These are phyloP conservation scores for Auricularia heimuer DNA, from an alignment of 768 basidiomycete genomes.

Conservation along the genomic window DNA sequence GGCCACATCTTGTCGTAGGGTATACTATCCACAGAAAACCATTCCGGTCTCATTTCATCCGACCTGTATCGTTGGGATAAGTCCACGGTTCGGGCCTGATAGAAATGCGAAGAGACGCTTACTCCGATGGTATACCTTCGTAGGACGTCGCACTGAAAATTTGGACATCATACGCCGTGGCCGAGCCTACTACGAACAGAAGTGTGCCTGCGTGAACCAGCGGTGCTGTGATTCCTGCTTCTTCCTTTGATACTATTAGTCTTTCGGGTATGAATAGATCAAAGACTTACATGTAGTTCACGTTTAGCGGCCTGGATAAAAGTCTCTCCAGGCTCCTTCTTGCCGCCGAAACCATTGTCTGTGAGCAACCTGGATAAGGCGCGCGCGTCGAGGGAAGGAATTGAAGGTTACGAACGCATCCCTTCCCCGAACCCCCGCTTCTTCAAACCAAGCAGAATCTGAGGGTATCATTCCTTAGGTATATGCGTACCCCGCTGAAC, in stretches of 20 bases:
- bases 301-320: slow-evolving; percentile 60
- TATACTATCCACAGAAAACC: slow-evolving; percentile 46
- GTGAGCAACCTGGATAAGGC: slow-evolving; percentile 32
- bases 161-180: slow-evolving; percentile 62
- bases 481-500: no score
- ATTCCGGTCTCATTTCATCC: slow-evolving; percentile 81
- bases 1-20: slow-evolving; percentile 58
- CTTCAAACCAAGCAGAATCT: slow-evolving; percentile 65
- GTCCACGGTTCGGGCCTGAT: not conserved
- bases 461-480: not conserved
- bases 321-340: slow-evolving; percentile 69
- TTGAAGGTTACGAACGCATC: slow-evolving; percentile 31
- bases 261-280: not conserved
- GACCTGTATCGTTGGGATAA: slow-evolving; percentile 34
- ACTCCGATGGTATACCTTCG: slow-evolving; percentile 58
- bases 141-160: slow-evolving; percentile 59
- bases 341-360: slow-evolving; percentile 81
- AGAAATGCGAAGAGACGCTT: slow-evolving; percentile 16
- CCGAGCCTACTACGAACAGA: slow-evolving; percentile 48
- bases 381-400: slow-evolving; percentile 4
- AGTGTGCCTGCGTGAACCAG: slow-evolving; percentile 56
- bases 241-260: slow-evolving; percentile 47
- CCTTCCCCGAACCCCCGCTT: slow-evolving; percentile 67
- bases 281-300: slow-evolving; percentile 27
- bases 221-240: slow-evolving; percentile 62